phyloP scores from a whole-genome alignment of 257 asterid genomes.

The Jaltomata sinuosa region DNA sequence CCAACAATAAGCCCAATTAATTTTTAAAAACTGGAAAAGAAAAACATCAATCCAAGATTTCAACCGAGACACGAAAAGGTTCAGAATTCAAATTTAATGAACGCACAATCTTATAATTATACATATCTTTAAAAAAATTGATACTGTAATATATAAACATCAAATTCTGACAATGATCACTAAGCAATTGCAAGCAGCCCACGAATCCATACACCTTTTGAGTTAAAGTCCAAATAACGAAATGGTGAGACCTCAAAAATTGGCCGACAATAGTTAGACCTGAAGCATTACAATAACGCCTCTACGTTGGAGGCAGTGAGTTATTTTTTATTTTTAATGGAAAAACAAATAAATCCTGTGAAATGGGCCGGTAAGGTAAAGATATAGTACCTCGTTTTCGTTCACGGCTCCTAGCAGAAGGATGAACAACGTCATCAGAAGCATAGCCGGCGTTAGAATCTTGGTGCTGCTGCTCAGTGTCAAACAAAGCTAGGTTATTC shows the following conservation, averaged over 20 bases:
- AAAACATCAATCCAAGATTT: not conserved
- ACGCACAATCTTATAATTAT: not conserved
- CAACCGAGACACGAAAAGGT: not conserved
- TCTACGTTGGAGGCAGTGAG: too few species aligned
- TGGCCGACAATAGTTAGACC: too few species aligned
- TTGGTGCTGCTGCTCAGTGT: conserved; percentile 27
- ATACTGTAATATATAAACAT: too few species aligned
- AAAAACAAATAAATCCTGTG: not conserved
- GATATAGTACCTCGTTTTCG: conserved; percentile 61
- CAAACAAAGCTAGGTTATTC: conserved; percentile 72
- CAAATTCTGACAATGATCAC: not conserved
- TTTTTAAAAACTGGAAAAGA: not conserved
- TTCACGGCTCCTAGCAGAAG: conserved; percentile 71
- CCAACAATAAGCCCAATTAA: not conserved
- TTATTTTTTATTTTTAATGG: too few species aligned
- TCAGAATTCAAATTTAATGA: not conserved
- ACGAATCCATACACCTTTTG: too few species aligned
- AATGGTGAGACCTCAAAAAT: too few species aligned
- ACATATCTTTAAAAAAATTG: not conserved
- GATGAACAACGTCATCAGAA: conserved; percentile 92
- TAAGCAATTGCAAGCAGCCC: too few species aligned
- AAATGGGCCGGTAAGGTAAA: not conserved
- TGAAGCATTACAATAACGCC: too few species aligned
- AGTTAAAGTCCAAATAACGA: too few species aligned
- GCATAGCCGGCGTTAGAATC: conserved; percentile 68